Base-by-base conservation (phyloP, 768 basidiomycete species). In the Fibroporia radiculosa region DNA sequence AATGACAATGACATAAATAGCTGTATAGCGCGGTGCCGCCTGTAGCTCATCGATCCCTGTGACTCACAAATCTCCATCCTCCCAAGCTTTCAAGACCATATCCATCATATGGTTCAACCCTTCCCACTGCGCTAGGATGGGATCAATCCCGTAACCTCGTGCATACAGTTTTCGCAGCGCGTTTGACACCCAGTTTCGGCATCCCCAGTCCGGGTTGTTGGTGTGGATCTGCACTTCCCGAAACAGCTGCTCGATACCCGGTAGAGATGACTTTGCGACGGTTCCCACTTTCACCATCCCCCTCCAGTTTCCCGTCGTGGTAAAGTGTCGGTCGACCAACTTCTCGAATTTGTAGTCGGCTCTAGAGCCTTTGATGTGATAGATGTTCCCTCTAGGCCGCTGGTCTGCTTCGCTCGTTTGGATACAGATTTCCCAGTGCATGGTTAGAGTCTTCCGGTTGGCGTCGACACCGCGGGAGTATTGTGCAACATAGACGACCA, bases 401-500 rank as follows among this genome's bases (percentile, higher is more conserved):
- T 7, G 10, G 29, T 31, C 29, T 31, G 8, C n/a, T 10, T 31
- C 29, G 10, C 8, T 10, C 35, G 18, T 8, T 7, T 36, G 8
- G 35, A 36, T 18, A 7, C 11, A 10, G 18, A 36, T 36, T 19
- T 36, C 35, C 35, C 35, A 36, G 35, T 36, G 35, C 8, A 36
- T 12, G 35, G 35, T 10, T 8, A 36, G 35, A 18, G 35, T 12
- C 8, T 19, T 36, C n/a, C n/a, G n/a, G 20, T 38, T 2, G n/a
- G 38, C 33, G 12, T 32, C 33, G 14, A 41, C 22, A 22, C 42
- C 51, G 31, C 34, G 36, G 31, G 41, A 36, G 32, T 37, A 45
- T 22, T 52, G 51, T 10, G 50, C 40, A 8, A 52, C 38, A 4
- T 20, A 29, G 37, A 49, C 32, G 37, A 34, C 40, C 3, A 47